These are phyloP conservation scores for Lathyrus aphaca DNA, from an alignment of 306 rosid genomes.

Conservation along the genomic window DNA sequence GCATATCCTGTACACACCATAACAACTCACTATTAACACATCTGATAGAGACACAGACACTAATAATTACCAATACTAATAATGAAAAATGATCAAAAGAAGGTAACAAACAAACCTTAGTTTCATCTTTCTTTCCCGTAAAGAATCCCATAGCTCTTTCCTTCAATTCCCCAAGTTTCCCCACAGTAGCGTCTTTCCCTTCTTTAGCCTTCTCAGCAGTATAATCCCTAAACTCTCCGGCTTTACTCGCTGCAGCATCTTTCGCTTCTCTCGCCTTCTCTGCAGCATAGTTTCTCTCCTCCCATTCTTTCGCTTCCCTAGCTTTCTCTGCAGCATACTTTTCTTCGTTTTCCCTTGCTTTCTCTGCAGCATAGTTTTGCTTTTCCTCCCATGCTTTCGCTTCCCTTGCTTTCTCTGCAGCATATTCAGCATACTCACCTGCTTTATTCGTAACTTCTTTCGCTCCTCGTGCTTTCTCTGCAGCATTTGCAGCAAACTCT, in stretches of 20 bases:
- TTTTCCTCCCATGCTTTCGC: slow-evolving; percentile 24
- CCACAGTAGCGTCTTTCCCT: slow-evolving; percentile 55
- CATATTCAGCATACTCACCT: slow-evolving; percentile 22
- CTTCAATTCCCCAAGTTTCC: slow-evolving; percentile 67
- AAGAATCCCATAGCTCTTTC: slow-evolving; percentile 63
- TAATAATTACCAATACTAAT: too few relatives aligned
- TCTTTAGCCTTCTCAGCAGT: slow-evolving; percentile 58
- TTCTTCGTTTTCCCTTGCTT: neutral
- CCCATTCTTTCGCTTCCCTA: slow-evolving; percentile 39
- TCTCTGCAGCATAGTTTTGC: slow-evolving; percentile 20
- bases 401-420: slow-evolving; percentile 27
- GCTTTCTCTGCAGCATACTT: slow-evolving; percentile 32
- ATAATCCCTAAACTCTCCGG: slow-evolving; percentile 41
- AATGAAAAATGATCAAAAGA: neutral
- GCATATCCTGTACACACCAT: slow-evolving; percentile 46
- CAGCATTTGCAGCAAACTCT: slow-evolving; percentile 13
- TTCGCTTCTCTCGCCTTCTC: slow-evolving; percentile 37
- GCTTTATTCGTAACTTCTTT: slow-evolving; percentile 17
- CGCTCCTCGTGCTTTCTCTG: slow-evolving; percentile 28
- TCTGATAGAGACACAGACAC: too few relatives aligned
- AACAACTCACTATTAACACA: neutral
- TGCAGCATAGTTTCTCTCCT: neutral
- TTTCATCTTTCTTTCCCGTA: slow-evolving; percentile 66
- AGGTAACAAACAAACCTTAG: slow-evolving; percentile 17
- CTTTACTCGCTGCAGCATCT: slow-evolving; percentile 32